These are phyloP conservation scores for Ophiocordyceps australis DNA, from an alignment of 2,329 filamentous ascomycete genomes.

Conservation along the genomic window DNA sequence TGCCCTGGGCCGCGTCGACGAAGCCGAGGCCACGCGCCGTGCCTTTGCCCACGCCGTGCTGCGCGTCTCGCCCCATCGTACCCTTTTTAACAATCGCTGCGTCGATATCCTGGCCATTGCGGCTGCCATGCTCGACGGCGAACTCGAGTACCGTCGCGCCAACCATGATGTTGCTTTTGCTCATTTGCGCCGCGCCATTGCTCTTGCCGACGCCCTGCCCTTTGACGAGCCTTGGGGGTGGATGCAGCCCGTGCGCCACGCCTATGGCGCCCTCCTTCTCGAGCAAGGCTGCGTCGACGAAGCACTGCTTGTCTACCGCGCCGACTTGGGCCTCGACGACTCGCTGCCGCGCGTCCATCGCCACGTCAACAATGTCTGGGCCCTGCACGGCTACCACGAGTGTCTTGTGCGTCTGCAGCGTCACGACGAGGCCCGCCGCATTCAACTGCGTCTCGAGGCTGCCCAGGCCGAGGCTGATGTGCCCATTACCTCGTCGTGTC, in stretches of 20 bases:
- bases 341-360: slow-evolving; percentile 43
- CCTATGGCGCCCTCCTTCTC: slow-evolving; percentile 48
- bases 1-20: slow-evolving; percentile 30
- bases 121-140: slow-evolving; percentile 52
- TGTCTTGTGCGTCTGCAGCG: slow-evolving; percentile 36
- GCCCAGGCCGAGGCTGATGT: slow-evolving; percentile 42
- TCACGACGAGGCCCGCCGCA: slow-evolving; percentile 15
- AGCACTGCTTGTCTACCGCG: slow-evolving; percentile 36
- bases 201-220: slow-evolving; percentile 41
- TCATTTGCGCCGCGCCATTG: slow-evolving; percentile 36
- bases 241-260: slow-evolving; percentile 60
- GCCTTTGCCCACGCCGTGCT: slow-evolving; percentile 32
- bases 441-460: slow-evolving; percentile 24
- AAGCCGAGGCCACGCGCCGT: slow-evolving; percentile 31
- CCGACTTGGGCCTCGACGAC: slow-evolving; percentile 41
- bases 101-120: slow-evolving; percentile 43
- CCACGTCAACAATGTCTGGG: slow-evolving; percentile 61
- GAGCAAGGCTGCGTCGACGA: slow-evolving; percentile 44
- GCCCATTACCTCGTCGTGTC: slow-evolving; percentile 20
- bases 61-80: slow-evolving; percentile 37
- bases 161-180: slow-evolving; percentile 40
- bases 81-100: slow-evolving; percentile 22
- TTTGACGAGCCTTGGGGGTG: slow-evolving; percentile 66
- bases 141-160: slow-evolving; percentile 49
- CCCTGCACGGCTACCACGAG: slow-evolving; percentile 55